Percentiles rank a stretch among this genome's conserved stretches.
These are phyloP conservation scores for Apiospora sp. DNA, from an alignment of 2,329 filamentous ascomycete species.

Conservation along the genomic window DNA sequence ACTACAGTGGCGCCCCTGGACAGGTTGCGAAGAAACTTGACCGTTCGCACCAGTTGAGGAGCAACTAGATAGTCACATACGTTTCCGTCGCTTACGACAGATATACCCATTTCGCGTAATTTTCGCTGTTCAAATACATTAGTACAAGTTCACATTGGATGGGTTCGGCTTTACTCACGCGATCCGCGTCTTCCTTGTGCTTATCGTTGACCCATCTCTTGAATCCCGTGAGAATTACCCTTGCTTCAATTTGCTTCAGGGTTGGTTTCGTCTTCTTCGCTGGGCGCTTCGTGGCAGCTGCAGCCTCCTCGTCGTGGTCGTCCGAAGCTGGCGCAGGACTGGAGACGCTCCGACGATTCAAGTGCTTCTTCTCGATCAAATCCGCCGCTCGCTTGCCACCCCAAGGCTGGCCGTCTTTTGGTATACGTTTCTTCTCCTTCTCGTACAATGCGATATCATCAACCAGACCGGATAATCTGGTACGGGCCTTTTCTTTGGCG, in stretches of 20 bases:
- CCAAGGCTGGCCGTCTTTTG: slow-evolving; percentile 58
- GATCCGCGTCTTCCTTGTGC: slow-evolving; percentile 80
- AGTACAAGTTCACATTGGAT: slow-evolving; percentile 24
- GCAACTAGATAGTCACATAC: slow-evolving; percentile 88
- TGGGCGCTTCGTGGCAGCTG: slow-evolving; percentile 58
- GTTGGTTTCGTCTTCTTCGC: slow-evolving; percentile 69
- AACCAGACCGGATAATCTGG: slow-evolving; percentile 77
- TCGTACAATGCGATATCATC: slow-evolving; percentile 90
- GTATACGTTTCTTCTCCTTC: slow-evolving; percentile 85
- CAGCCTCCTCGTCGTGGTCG: slow-evolving; percentile 40
- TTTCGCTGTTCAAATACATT: slow-evolving; percentile 64
- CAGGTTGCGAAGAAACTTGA: slow-evolving; percentile 91
- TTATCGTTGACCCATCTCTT: slow-evolving; percentile 79
- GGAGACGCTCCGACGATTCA: slow-evolving; percentile 45
- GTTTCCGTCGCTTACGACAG: slow-evolving; percentile 77
- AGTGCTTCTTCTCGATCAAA: slow-evolving; percentile 59
- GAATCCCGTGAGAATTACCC: slow-evolving; percentile 85
- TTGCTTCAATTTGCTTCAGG: slow-evolving; percentile 72
- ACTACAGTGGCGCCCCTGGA: slow-evolving; percentile 83
- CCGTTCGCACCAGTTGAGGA: slow-evolving; percentile 84
- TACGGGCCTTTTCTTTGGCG: slow-evolving; percentile 86
- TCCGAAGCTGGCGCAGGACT: slow-evolving; percentile 43
- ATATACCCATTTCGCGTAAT: slow-evolving; percentile 83
- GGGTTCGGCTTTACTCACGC: slow-evolving; percentile 61
- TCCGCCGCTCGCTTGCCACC: slow-evolving; percentile 70